Base-by-base conservation (phyloP, 768 basidiomycete species). In the Neoboletus subvelutipes region DNA sequence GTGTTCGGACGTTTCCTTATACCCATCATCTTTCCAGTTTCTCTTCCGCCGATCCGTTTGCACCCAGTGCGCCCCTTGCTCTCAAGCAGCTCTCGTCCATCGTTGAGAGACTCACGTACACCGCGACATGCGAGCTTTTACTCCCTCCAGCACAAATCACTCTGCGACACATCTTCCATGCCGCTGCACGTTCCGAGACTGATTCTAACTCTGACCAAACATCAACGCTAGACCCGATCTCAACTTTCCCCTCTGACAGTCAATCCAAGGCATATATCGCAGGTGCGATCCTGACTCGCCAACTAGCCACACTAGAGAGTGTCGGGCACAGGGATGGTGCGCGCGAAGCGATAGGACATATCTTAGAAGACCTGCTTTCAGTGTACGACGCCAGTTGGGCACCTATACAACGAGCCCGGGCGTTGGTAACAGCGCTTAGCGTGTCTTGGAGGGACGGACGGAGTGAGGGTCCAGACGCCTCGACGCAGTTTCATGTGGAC, bases 81-180 rank as follows among this genome's bases (percentile, higher is more conserved):
- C 69, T 83, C 36, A 83, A 79, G 59, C 86, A 88, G 54, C 77
- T 90, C 7, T 80, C 75, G 1, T 68, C 73, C 9, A 78, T 91
- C 41, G 63, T 92, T 18, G 88, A 91, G 58, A 76, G 84, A 20
- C 73, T 85, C 24, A 86, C 90, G 0, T 87, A 85, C 56, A 76
- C 88, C 24, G 86, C 82, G 13, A 73, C 81, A 3, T 87, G 81
- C 66, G 90, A 92, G 29, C 79, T 92, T 5, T 73, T 88, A 29
- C 73, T 87, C 46, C 61, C 75, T 9, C 72, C 83, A 0, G 66
- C 71, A 6, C 73, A 77, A 13, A 75, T 88, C 6, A 84, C 86
- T 0, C 66, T 89, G 5, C 69, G 65, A 45, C 55, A 34, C 34
- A 26, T 60, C 18, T 41, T 7, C 5, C 31, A 22, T 52, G 10